Evolutionary conservation across 345 rosid species (phyloP), one percentile per base, ranked within the genome.

Genomic region (Psidium friedrichsthalianum): DNA sequence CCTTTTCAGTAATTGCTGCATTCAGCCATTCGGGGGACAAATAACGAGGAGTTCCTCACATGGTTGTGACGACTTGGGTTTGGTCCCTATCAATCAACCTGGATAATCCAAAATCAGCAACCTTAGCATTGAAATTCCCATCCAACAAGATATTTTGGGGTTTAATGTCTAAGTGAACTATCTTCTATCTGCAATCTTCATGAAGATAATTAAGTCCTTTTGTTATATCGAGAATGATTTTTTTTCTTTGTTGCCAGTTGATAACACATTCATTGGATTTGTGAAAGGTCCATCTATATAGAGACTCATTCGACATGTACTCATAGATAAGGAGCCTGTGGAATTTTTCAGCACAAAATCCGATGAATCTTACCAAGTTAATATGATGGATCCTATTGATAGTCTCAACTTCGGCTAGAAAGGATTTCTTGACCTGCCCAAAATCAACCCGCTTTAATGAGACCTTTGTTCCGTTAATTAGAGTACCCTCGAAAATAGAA

Each of bases 201-300:
- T 89, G 91, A 16, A 89, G 92, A 82, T 90, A 89, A 21, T 85
- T 61, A 21, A 90, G 76, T 18, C 92, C 90, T 74, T 89, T 90
- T 42, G 92, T 89, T 40, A 90, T 52, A 84, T n/a, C n/a, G n/a
- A 84, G 85, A 27, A 88, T 86, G 57, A 90, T 89, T 84, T 86
- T 89, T 85, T 87, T 90, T 53, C 90, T 86, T 25, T 29, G 27
- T 27, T 57, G 74, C 91, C 91, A 89, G 0, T 27, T 5, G 18
- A 90, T 91, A 32, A 51, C 21, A 57, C 11, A 54, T 44, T 84
- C 86, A 5, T 51, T 25, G 56, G 58, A n/a, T n/a, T 56, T 44
- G 44, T 25, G 76, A 76, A 83, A 88, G n/a, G 88, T 87, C 90
- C 91, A 90, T 47, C 83, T 86, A 2, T 89, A 90, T 44, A 87